Conservation (phyloP, 345 rosid genomes). For the Salix suchowensis region DNA sequence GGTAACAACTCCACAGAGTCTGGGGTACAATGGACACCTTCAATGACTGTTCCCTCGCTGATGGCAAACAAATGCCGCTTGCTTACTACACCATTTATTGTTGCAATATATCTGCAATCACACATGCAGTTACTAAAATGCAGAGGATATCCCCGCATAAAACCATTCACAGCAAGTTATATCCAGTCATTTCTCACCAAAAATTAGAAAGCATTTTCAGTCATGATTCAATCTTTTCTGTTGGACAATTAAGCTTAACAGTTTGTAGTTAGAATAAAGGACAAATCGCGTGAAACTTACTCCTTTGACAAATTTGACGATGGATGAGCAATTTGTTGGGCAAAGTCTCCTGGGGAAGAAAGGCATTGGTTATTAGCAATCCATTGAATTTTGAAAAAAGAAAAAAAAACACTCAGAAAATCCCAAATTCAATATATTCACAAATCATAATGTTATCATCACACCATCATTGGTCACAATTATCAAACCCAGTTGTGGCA, state of each 20-base stretch:
- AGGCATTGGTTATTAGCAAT: background rate
- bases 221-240: background rate
- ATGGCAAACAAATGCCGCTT: slow-evolving; percentile 64
- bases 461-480: slow-evolving; percentile 89
- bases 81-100: slow-evolving; percentile 60
- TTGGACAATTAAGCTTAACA: background rate
- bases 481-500: slow-evolving; percentile 85
- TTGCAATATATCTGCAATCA: slow-evolving; percentile 68
- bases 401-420: background rate
- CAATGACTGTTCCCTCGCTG: slow-evolving; percentile 67
- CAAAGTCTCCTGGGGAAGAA: slow-evolving; percentile 69
- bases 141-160: background rate
- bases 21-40: slow-evolving; percentile 75
- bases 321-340: slow-evolving; percentile 84
- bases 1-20: slow-evolving; percentile 88
- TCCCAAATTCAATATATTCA: background rate
- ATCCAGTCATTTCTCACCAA: background rate
- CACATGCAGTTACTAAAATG: background rate
- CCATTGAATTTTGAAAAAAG: background rate
- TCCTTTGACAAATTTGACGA: slow-evolving; percentile 77
- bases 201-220: background rate
- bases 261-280: background rate
- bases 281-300: slow-evolving; percentile 39
- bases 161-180: background rate
- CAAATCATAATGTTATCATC: background rate